Base-by-base conservation (phyloP, 2,329 filamentous ascomycete species). In the Tolypocladium capitatum region DNA sequence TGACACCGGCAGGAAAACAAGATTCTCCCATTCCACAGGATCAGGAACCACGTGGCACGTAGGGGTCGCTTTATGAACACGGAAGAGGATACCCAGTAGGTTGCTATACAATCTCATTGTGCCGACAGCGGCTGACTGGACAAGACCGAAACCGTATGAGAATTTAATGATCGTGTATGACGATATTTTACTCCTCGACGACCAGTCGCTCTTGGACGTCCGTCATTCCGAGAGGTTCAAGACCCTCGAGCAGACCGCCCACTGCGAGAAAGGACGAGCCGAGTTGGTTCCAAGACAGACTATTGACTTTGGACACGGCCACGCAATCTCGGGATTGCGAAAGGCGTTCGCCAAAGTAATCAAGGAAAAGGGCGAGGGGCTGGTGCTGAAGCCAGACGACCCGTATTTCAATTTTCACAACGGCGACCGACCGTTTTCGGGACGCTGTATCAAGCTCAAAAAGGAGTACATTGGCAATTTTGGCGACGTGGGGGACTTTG, bases 401-500 rank as follows among this genome's bases (percentile, higher is more conserved):
- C 80, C 88, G 0, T 95, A 94, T 59, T 86, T 94, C 52, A 69
- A 78, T 48, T 77, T 74, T 53, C 59, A 52, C 30, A 57, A 57
- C 41, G 56, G 53, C 42, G 55, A 56, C 38, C 55, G 65, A 55
- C 52, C 70, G 30, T 69, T 68, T 49, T 59, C 63, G 3, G 69
- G 69, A 14, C 71, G 68, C 48, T 84, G 80, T 60, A 86, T 95
- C 58, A 95, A 95, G 64, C 64, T 95, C 38, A 95, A 95, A 63
- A 88, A 88, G 57, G 86, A 92, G 58, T 94, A 94, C 56, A 66
- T 94, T 34, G 72, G 75, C 27, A 80, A 80, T 3, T 78, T 91
- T 59, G 87, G 88, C 1, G 89, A 94, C 51, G 79, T 88, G 30
- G 85, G 85, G 10, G 90, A 95, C 61, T 86, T 95, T 59, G 82